Conservation (phyloP, 2,329 filamentous ascomycete species). For the Blastomyces emzantsi region DNA sequence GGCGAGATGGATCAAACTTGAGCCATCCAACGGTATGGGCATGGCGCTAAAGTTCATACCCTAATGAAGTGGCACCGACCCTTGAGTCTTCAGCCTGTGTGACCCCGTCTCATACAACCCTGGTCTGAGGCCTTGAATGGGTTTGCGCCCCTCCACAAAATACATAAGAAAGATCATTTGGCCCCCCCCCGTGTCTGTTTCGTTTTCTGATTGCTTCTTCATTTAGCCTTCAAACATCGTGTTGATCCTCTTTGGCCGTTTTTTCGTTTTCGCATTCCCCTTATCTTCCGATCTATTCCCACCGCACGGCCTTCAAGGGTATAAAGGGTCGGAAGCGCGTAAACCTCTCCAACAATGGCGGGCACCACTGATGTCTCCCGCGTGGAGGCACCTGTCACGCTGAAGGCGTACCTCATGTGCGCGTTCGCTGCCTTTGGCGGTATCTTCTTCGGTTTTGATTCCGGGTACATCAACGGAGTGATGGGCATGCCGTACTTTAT, state of each 20-base stretch:
- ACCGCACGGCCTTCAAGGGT: not conserved
- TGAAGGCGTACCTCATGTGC: constrained; percentile 53
- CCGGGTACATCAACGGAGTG: constrained; percentile 47
- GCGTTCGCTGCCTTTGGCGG: constrained; percentile 53
- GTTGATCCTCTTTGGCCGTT: not conserved
- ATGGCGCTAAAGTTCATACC: not conserved
- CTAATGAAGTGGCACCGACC: not conserved
- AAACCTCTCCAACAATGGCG: constrained; percentile 10
- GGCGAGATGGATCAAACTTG: not conserved
- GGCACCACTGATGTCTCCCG: constrained; percentile 45
- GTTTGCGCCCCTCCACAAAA: not conserved
- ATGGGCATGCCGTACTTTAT: constrained; percentile 44
- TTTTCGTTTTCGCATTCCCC: not conserved
- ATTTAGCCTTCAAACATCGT: not conserved
- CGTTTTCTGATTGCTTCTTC: not conserved
- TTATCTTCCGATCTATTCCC: not conserved
- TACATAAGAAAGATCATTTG: not conserved
- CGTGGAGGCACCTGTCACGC: constrained; percentile 50
- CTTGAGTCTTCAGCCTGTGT: not conserved
- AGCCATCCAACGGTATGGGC: not conserved
- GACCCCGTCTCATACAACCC: not conserved
- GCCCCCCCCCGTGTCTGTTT: not conserved
- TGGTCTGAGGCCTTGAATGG: not conserved
- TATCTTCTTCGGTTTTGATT: constrained; percentile 54
- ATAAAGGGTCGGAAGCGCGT: not conserved